Evolutionary conservation across 768 basidiomycete genomes (phyloP).

Genomic region (Pleurotus ostreatus): DNA sequence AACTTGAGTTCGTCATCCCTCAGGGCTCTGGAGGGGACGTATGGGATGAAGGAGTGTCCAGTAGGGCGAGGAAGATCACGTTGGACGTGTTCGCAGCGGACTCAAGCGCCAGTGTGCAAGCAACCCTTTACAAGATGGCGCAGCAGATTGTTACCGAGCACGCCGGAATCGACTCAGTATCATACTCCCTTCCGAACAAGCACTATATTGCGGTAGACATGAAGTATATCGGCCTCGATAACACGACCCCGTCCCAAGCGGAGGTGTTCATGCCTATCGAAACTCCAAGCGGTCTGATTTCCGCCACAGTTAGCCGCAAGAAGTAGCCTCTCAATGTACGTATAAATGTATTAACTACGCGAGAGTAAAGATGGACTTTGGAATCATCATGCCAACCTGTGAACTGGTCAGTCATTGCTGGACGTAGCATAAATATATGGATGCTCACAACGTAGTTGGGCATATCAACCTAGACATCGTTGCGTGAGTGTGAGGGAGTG

Average conservation of each 20-base stretch:
- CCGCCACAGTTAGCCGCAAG: constrained; percentile 51
- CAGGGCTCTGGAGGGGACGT: constrained; percentile 41
- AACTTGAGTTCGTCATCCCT: constrained; percentile 46
- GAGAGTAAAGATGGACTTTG: constrained; percentile 32
- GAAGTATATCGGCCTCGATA: constrained; percentile 68
- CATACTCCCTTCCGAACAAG: constrained; percentile 86
- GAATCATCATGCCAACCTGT: constrained; percentile 56
- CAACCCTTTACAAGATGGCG: constrained; percentile 89
- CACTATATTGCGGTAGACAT: constrained; percentile 91
- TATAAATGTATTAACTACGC: constrained; percentile 1
- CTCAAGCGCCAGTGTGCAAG: constrained; percentile 90
- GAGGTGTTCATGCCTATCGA: constrained; percentile 66
- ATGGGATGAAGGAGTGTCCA: constrained; percentile 56
- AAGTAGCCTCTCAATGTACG: constrained; percentile 11
- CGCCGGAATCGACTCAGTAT: constrained; percentile 49
- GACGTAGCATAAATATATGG: not conserved
- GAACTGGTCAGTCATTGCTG: not conserved
- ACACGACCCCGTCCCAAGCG: constrained; percentile 55
- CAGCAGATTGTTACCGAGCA: constrained; percentile 69
- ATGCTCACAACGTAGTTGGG: constrained; percentile 55
- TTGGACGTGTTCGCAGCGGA: constrained; percentile 82
- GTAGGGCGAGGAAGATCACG: constrained; percentile 56
- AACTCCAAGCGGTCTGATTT: constrained; percentile 72
- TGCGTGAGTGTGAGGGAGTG: not conserved
- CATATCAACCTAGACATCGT: constrained; percentile 49